Evolutionary conservation across 306 rosid genomes (phyloP), one percentile per base, ranked within the genome.

Genomic region (Cicer bijugum): DNA sequence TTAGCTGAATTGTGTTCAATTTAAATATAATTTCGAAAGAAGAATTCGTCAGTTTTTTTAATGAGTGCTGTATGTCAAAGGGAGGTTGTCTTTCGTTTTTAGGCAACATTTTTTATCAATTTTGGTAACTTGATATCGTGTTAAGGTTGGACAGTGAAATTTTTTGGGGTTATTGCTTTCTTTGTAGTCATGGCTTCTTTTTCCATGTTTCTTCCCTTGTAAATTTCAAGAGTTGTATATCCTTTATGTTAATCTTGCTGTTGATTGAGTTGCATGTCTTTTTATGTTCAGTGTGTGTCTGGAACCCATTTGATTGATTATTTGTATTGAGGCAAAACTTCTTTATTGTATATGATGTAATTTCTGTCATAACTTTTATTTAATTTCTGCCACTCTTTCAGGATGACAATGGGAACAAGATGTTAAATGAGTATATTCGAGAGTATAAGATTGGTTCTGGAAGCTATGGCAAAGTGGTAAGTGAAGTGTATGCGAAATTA

Each of bases 381-480:
- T 47, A 6, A 50, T 70, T 53, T 57, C 11, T 8, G 61, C 33
- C 52, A 47, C 14, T 53, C 76, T 68, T 83, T 71, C 85, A 95
- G 99, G 97, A 95, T 87, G 97, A 91, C 52, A 57, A 88, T 46
- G 99, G 99, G 62, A 88, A 85, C 81, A 95, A 89, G 84, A 92
- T 87, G 92, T 80, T 95, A 75, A 95, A 95, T 84, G 97, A 92
- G 68, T 95, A 95, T 44, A 86, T 95, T 78, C 97, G 97, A 40
- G 97, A 90, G 82, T 87, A 37, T 76, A 95, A 82, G 90, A 95
- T 95, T 85, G 99, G 99, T 60, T 75, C 96, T 16, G 99, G 99
- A 57, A 95, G 99, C 85, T 95, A 95, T 67, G 99, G 97, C 79
- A 95, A 95, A 95, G 99, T 95, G 97, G 99, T 92, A 80, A 75